Evolutionary conservation across 371 early-diverging fungal species (phyloP), one percentile per base, ranked within the genome.

Genomic region (Mucor irregularis): DNA sequence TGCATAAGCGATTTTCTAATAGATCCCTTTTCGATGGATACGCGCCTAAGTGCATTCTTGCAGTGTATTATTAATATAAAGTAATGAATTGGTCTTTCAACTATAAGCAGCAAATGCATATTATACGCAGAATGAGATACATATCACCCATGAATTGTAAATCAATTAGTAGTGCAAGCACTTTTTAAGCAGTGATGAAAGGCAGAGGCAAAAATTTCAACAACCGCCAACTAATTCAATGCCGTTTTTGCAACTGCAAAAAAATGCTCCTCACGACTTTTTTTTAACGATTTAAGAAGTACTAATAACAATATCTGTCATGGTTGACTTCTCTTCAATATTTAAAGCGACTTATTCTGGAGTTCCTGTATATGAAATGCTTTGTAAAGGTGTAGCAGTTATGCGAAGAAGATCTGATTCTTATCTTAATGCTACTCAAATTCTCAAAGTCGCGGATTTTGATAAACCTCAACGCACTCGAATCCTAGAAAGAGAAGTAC

Each of bases 341-440:
- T 73, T 59, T 61, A 72, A 82, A 37, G 93, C 94, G 4, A 86
- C 89, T 4, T 94, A 94, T 68, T 93, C 94, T 14, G 93, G 93
- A 5, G 82, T 94, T 10, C 88, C 90, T 1, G 96, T 94, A 4
- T 95, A 86, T 70, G 94, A 94, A 64, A 88, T 91, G 85, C 78
- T 85, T 55, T 89, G 88, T 62, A 81, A 85, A 25, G 85, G 83
- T 35, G 83, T 93, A 8, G 94, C 93, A 14, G 93, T 96, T 22
- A 96, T 96, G 96, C 76, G 93, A 22, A 70, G 96, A 49, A 78
- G 79, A 28, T 67, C 82, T 2, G 95, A 95, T 65, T 90, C 91
- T 24, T 95, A 82, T 66, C 69, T 96, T 40, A 96, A 96, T 67
- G 95, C 94, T 17, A 96, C 96, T 0, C 96, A 96, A 69, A 89